Evolutionary conservation across 73 alveolate genomes (phyloP).

Genomic region (Paramecium biaurelia): DNA sequence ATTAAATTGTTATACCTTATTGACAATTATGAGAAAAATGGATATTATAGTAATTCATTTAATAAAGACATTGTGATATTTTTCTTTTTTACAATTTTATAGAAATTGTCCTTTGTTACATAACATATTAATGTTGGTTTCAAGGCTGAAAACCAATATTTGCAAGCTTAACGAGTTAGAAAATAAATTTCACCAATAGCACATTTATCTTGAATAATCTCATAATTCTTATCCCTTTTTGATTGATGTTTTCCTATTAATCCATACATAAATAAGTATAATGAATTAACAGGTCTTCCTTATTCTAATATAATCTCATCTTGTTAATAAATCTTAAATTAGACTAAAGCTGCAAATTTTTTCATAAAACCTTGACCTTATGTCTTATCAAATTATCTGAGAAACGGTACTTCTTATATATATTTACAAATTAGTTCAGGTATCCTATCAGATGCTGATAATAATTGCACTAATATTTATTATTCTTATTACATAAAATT

Average conservation of each 20-base stretch:
- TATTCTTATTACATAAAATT: background rate
- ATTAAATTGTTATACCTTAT: background rate
- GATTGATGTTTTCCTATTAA: background rate
- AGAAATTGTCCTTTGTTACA: constrained; percentile 3
- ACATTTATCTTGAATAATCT: background rate
- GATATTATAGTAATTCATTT: background rate
- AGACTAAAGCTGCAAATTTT: background rate
- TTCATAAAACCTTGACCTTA: background rate
- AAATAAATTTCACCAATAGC: background rate
- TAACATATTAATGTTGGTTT: background rate
- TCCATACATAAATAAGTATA: constrained; percentile 11
- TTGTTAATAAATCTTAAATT: background rate
- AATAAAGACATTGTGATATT: background rate
- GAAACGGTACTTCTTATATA: background rate
- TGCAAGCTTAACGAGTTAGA: background rate
- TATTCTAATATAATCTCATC: background rate
- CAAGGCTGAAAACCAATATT: background rate
- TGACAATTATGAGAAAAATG: background rate
- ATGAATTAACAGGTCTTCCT: background rate
- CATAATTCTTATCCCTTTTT: background rate
- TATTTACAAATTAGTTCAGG: constrained; percentile 19
- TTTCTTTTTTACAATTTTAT: background rate
- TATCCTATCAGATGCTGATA: background rate
- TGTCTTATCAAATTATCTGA: background rate
- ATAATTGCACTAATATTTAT: background rate